Evolutionary conservation across 1,284 basidiomycete genomes (phyloP), one percentile per base, ranked within the genome.

Genomic region (Ustilago curta): DNA sequence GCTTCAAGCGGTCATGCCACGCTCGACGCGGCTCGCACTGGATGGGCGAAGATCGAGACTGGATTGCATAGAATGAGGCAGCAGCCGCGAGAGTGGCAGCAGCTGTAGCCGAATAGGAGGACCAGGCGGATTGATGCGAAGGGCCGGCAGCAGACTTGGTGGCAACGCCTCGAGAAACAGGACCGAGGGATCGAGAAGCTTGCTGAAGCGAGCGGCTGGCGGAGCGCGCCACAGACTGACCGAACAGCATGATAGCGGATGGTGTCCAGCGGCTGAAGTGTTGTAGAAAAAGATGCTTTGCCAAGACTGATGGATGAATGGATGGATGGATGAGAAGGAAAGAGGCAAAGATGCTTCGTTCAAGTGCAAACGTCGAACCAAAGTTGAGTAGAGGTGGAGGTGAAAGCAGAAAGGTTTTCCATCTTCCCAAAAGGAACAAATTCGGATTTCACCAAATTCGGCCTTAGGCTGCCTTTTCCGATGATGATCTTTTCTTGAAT

Each of bases 1-100:
- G 71, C 55, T 70, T 75, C 19, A 75, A 31, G 19, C 72, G 63
- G 31, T 75, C 72, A 31, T 45, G 27, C 64, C 64, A 75, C 18
- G 59, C 57, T 8, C 54, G 45, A 19, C 72, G 63, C 1, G 62
- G 59, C 29, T 75, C 68, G 56, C 64, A 65, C 12, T 59, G 57
- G 32, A 75, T 60, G 14, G 72, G 25, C 2, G 65, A 40, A 16
- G 53, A 52, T n/a, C 52, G 59, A 19, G 44, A 57, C 51, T 42
- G 44, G 29, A 70, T 40, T 3, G 64, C 27, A 44, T 67, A 73
- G 43, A 56, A n/a, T 27, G 61, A 59, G 3, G 67, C 70, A 37
- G 45, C 59, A 21, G 59, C 57, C 35, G 52, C 57, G 27, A 70
- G 11, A 8, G 59, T 43, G 4, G 70, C 54, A 9, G 54, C 64